Evolutionary conservation across 1,139 yeast species (phyloP).

Genomic region (Candida dubliniensis): DNA sequence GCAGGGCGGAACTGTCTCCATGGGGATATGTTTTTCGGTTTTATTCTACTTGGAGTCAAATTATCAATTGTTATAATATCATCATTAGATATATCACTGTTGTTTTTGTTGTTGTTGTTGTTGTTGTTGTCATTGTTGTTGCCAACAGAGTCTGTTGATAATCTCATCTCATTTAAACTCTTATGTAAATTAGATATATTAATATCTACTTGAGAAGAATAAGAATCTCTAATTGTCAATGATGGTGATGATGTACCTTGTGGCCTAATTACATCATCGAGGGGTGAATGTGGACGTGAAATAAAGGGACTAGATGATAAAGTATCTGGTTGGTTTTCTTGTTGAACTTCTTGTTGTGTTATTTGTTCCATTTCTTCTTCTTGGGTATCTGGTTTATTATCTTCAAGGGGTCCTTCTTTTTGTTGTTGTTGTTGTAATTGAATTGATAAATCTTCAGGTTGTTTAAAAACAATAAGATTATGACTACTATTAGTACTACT

Average conservation of each 20-base stretch:
- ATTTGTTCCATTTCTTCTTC: too few relatives aligned
- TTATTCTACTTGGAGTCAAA: slow-evolving; percentile 3
- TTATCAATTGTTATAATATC: neutral
- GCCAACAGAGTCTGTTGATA: slow-evolving; percentile 5
- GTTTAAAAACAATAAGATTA: slow-evolving; percentile 5
- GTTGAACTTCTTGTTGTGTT: neutral
- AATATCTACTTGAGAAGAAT: slow-evolving; percentile 18
- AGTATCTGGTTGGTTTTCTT: slow-evolving; percentile 2
- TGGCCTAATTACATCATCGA: slow-evolving; percentile 4
- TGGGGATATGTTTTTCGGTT: slow-evolving; percentile 20
- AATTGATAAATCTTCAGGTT: slow-evolving; percentile 3
- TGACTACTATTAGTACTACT: neutral
- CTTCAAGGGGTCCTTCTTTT: neutral
- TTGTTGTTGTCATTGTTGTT: neutral
- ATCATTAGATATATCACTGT: neutral
- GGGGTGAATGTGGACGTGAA: slow-evolving; percentile 21
- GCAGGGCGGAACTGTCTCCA: slow-evolving; percentile 37
- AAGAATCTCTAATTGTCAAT: neutral
- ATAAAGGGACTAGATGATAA: slow-evolving; percentile 28
- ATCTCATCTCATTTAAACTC: slow-evolving; percentile 21
- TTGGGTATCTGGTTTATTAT: neutral
- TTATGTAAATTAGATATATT: slow-evolving; percentile 25
- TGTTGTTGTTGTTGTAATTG: neutral
- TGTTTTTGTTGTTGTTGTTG: neutral
- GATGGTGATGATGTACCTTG: slow-evolving; percentile 3